Evolutionary conservation across 1,139 yeast species (phyloP), one percentile per base, ranked within the genome.

Genomic region (Blastobotrys serpentis): DNA sequence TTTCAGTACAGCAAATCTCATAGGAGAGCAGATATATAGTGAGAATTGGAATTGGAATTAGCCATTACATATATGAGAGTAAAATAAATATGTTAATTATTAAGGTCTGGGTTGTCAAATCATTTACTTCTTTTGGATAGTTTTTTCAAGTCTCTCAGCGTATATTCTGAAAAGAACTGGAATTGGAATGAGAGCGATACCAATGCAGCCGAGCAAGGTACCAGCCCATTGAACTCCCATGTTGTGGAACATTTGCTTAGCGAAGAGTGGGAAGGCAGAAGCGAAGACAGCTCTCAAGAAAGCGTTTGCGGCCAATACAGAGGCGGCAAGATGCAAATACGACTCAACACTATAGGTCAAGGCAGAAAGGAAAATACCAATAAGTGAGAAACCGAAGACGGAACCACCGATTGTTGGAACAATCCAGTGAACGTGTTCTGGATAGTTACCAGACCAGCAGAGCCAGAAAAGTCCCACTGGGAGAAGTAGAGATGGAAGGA

Each of bases 241-340:
- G 55, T 75, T 75, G 8, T 71, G 65, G 66, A 87, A 86, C 95
- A 88, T 82, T 57, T 79, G 84, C 4, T 76, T 67, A 2, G 82
- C 77, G 61, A 89, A 89, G 51, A 89, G 72, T 37, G 96, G 96
- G 77, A 89, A 88, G 2, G 75, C 76, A 43, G 82, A 84, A 51
- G 83, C 87, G 58, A 78, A 76, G 0, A 71, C 82, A 54, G 89
- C 81, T 73, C 97, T 81, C 60, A 88, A 71, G 61, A 88, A 81
- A 0, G 95, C 81, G 63, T 86, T 86, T n/a, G 85, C 95, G 6
- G 96, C 95, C 56, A 88, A 72, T 1, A 95, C 96, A 19, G 95
- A 84, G 3, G 95, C 95, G 3, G 95, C 94, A 58, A 83, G 80
- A 50, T 80, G 65, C 56, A 86, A 72, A 63, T 86, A 88, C 36